Evolutionary conservation across 768 basidiomycete species (phyloP).

Genomic region (Dioszegia aurantiaca): DNA sequence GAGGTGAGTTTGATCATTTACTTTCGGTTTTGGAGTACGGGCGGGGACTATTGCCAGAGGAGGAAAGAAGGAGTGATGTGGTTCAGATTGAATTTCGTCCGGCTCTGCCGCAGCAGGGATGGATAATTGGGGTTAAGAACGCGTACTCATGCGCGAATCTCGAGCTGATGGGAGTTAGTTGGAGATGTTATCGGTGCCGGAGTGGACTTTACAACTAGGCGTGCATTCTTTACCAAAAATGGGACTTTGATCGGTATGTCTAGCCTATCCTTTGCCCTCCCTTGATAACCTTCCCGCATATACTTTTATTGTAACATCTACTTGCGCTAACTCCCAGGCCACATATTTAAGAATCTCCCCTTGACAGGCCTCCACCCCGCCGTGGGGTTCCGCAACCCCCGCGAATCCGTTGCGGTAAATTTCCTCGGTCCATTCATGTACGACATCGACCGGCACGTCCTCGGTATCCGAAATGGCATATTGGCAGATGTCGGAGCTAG

Average conservation of each 20-base stretch:
- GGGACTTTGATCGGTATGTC: constrained; percentile 56
- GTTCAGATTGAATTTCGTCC: no score
- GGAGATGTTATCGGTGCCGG: constrained; percentile 90
- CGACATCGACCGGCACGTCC: constrained; percentile 75
- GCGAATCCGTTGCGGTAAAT: constrained; percentile 78
- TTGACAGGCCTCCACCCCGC: constrained; percentile 67
- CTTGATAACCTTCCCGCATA: no score
- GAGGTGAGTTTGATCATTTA: constrained; percentile 73
- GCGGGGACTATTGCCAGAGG: background rate
- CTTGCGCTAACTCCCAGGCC: constrained; percentile 25
- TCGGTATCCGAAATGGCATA: constrained; percentile 10
- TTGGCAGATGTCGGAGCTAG: background rate
- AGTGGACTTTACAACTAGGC: constrained; percentile 73
- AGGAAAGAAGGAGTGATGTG: no score
- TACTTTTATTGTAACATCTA: no score
- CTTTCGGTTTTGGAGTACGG: background rate
- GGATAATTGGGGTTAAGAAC: background rate
- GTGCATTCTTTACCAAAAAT: constrained; percentile 87
- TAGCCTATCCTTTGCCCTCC: constrained; percentile 5
- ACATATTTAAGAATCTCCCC: constrained; percentile 30
- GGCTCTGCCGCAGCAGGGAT: no score
- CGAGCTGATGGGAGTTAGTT: constrained; percentile 56
- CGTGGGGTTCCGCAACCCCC: constrained; percentile 77
- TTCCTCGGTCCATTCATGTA: constrained; percentile 82
- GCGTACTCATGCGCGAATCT: background rate